Percentiles rank a stretch among this genome's conserved stretches.
Evolutionary conservation across 169 alveolate species (phyloP).

Genomic region (Plasmodium malariae): DNA sequence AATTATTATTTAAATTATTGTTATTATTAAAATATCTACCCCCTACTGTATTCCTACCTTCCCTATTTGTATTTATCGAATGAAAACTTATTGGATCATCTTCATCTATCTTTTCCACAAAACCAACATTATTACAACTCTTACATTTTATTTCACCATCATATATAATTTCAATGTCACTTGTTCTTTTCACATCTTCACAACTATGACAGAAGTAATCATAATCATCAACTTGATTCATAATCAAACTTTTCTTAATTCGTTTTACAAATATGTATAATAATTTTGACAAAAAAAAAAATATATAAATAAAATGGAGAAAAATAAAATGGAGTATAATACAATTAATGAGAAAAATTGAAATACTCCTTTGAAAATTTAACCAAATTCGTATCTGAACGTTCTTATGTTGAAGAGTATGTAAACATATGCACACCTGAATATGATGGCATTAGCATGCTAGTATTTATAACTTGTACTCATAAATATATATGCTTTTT

Average conservation of each 20-base stretch:
- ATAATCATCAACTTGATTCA: slow-evolving; percentile 72
- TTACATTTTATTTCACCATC: slow-evolving; percentile 65
- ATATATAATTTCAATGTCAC: slow-evolving; percentile 58
- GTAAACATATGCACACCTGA: too few relatives aligned
- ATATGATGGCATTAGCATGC: too few relatives aligned
- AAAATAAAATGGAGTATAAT: not conserved
- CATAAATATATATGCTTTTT: not conserved
- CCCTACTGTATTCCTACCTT: not conserved
- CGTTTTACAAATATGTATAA: not conserved
- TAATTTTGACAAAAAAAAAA: slow-evolving; percentile 7
- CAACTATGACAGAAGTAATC: slow-evolving; percentile 74
- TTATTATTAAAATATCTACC: not conserved
- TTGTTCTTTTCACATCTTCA: slow-evolving; percentile 72
- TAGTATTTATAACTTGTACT: too few relatives aligned
- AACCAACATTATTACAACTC: slow-evolving; percentile 51
- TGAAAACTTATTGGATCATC: slow-evolving; percentile 67
- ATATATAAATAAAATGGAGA: not conserved
- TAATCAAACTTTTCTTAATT: not conserved
- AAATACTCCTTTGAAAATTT: too few relatives aligned
- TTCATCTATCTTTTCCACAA: slow-evolving; percentile 68
- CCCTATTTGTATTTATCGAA: slow-evolving; percentile 34
- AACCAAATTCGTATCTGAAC: too few relatives aligned
- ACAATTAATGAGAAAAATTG: too few relatives aligned
- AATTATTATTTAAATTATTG: not conserved
- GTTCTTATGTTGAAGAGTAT: too few relatives aligned